phyloP scores from a whole-genome alignment of 2,329 filamentous ascomycete genomes.

The Xylariaceae sp. region DNA sequence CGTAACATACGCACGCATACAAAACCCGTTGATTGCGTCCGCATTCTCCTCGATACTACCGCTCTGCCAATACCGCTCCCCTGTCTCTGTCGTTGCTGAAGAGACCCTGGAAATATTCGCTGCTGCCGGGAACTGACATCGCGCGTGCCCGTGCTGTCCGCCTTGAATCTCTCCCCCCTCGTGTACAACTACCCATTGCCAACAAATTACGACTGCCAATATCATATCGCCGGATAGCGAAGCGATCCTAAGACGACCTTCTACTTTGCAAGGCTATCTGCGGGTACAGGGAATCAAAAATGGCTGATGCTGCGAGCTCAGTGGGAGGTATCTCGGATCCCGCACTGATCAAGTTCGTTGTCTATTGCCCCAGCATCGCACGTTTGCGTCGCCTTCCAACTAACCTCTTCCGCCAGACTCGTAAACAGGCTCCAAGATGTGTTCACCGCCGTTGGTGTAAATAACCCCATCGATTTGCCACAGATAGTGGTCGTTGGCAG shows the following conservation, averaged over 20 bases:
- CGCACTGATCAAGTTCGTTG: conserved; percentile 58
- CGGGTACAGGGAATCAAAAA: conserved; percentile 19
- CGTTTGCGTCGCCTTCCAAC: conserved; percentile 15
- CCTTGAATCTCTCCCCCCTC: background rate
- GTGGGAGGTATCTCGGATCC: conserved; percentile 62
- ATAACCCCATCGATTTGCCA: conserved; percentile 97
- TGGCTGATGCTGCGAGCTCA: conserved; percentile 37
- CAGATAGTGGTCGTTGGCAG: conserved; percentile 98
- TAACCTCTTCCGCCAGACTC: conserved; percentile 51
- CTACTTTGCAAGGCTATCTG: background rate
- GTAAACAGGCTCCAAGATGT: conserved; percentile 99
- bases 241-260: background rate
- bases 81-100: background rate
- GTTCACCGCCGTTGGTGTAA: conserved; percentile 95
- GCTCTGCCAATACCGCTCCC: conserved; percentile 2
- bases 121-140: conserved; percentile 1
- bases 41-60: conserved; percentile 14
- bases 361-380: conserved; percentile 23
- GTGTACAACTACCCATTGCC: background rate
- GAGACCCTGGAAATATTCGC: background rate
- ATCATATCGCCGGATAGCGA: background rate
- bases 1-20: conserved; percentile 9
- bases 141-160: conserved; percentile 1
- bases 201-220: background rate
- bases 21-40: conserved; percentile 18